A percentile compares a stretch with the other conserved stretches of the same genome.
These are phyloP conservation scores for Aspergillus luchuensis DNA, from an alignment of 2,329 filamentous ascomycete species.

Conservation along the genomic window DNA sequence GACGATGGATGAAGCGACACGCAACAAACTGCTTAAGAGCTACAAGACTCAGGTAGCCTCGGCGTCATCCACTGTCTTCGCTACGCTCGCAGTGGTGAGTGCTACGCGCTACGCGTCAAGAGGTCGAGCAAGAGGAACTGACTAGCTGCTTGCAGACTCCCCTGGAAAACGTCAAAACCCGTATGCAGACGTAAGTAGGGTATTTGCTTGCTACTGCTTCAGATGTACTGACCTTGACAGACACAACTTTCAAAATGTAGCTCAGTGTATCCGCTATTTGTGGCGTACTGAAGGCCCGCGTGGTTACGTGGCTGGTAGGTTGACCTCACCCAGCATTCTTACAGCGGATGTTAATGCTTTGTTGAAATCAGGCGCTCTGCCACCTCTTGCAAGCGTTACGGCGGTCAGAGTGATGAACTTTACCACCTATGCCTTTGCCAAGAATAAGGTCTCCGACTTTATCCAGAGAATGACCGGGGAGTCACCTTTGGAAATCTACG, in stretches of 20 bases:
- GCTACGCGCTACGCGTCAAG: neutral
- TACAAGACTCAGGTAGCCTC: constrained; percentile 52
- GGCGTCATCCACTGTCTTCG: constrained; percentile 47
- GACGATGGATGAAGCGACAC: constrained; percentile 43
- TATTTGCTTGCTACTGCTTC: neutral
- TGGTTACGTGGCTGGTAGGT: constrained; percentile 50
- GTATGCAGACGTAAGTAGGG: constrained; percentile 51
- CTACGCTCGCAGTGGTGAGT: constrained; percentile 50
- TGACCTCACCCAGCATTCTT: neutral
- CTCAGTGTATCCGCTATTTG: constrained; percentile 48
- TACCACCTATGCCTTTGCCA: constrained; percentile 48
- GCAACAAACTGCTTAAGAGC: constrained; percentile 47
- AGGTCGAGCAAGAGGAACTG: constrained; percentile 1
- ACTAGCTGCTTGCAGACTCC: constrained; percentile 40
- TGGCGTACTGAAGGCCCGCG: constrained; percentile 50
- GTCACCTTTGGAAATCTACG: constrained; percentile 44
- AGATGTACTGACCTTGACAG: constrained; percentile 27
- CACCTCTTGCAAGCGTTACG: constrained; percentile 49
- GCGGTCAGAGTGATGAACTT: constrained; percentile 50
- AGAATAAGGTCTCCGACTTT: constrained; percentile 43
- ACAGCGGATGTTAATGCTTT: constrained; percentile 6
- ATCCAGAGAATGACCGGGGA: constrained; percentile 44
- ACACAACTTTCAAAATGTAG: constrained; percentile 48
- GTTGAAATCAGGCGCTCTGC: constrained; percentile 41
- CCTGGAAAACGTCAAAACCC: constrained; percentile 52